These are phyloP conservation scores for Aspergillus luchuensis DNA, from an alignment of 2,329 filamentous ascomycete species.

Conservation along the genomic window DNA sequence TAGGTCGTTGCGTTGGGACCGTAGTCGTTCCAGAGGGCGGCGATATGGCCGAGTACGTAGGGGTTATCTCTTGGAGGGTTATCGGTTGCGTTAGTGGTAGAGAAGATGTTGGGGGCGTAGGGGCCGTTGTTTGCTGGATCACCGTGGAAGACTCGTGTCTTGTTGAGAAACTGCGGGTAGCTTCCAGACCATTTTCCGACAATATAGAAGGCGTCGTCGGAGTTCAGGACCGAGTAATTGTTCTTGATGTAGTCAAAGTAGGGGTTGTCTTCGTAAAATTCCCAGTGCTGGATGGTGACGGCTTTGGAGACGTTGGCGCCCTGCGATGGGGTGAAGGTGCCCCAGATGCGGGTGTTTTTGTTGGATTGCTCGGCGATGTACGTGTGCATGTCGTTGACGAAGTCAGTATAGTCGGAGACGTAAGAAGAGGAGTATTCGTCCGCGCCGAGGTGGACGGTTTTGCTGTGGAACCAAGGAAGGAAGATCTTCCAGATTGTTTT, in stretches of 20 bases:
- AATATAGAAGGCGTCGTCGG: conserved; percentile 54
- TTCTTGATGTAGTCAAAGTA: conserved; percentile 52
- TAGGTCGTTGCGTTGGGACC: conserved; percentile 53
- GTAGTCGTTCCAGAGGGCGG: conserved; percentile 56
- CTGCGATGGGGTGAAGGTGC: conserved; percentile 51
- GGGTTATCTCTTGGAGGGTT: conserved; percentile 48
- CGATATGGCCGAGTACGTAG: conserved; percentile 50
- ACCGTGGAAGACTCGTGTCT: conserved; percentile 47
- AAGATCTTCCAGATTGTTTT: conserved; percentile 46
- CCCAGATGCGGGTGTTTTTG: conserved; percentile 56
- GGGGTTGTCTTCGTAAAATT: conserved; percentile 54
- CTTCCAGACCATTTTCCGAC: conserved; percentile 52
- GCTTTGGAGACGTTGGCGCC: conserved; percentile 46
- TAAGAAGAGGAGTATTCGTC: conserved; percentile 55
- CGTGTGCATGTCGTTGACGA: conserved; percentile 48
- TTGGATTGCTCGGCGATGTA: conserved; percentile 44
- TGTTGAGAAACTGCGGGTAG: conserved; percentile 48
- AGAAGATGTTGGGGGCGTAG: conserved; percentile 53
- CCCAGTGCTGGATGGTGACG: conserved; percentile 57
- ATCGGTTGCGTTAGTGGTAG: conserved; percentile 49
- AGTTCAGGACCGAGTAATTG: conserved; percentile 55
- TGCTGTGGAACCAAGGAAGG: conserved; percentile 58
- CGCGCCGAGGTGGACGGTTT: conserved; percentile 58
- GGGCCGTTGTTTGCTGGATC: conserved; percentile 39
- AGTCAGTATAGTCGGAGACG: conserved; percentile 52